A percentile compares a stretch with the other conserved stretches of the same genome.
These are phyloP conservation scores for Saccharomyces hybrid DNA, from an alignment of 1,139 yeast genomes.

Conservation along the genomic window DNA sequence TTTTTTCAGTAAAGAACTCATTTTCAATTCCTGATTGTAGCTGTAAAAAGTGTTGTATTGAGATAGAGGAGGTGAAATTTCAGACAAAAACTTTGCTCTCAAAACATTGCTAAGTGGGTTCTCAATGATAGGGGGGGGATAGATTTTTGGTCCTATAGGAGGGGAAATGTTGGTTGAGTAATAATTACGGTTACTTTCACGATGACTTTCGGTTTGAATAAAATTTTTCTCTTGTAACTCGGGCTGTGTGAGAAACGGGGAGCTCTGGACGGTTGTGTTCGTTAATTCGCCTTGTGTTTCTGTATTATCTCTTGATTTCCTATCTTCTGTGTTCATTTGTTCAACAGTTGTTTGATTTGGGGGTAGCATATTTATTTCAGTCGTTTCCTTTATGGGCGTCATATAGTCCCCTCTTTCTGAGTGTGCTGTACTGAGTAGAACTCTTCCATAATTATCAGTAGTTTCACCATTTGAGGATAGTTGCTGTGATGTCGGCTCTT, in stretches of 20 bases:
- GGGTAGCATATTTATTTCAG: constrained; percentile 10
- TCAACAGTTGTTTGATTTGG: constrained; percentile 29
- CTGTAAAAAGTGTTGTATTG: constrained; percentile 31
- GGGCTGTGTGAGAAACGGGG: constrained; percentile 28
- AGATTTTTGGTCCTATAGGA: constrained; percentile 18
- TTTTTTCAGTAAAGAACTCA: constrained; percentile 34
- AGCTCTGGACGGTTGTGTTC: constrained; percentile 17
- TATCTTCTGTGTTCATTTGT: constrained; percentile 13
- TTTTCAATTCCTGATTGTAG: constrained; percentile 29
- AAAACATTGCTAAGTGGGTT: not conserved
- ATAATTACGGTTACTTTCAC: not conserved
- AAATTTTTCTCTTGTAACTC: constrained; percentile 2
- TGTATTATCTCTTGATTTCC: constrained; percentile 4
- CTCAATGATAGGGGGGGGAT: constrained; percentile 6
- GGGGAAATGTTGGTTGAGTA: constrained; percentile 13
- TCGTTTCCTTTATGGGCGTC: not conserved
- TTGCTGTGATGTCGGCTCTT: constrained; percentile 5
- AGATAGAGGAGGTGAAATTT: constrained; percentile 29
- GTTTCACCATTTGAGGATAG: not conserved
- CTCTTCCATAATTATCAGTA: not conserved
- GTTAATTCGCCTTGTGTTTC: constrained; percentile 6
- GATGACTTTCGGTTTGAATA: constrained; percentile 5
- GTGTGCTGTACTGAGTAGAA: not conserved
- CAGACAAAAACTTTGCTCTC: constrained; percentile 11
- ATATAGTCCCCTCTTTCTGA: not conserved